Percentiles rank a stretch among this genome's conserved stretches.
Evolutionary conservation across 352 stramenopile genomes (phyloP).

Genomic region (Hyaloperonospora brassicae): DNA sequence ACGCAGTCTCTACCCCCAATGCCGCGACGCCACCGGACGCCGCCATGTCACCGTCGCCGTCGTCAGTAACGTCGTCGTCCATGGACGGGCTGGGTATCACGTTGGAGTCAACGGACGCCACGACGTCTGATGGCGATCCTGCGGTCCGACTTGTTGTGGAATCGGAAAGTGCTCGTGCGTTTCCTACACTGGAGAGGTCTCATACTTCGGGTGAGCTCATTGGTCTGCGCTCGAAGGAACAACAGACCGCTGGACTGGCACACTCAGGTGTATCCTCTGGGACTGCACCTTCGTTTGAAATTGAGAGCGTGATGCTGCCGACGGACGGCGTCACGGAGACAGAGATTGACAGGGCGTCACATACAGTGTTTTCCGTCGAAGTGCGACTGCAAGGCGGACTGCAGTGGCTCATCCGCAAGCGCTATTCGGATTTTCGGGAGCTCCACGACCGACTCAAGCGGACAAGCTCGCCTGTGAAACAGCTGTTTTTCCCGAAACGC

Average conservation of each 20-base stretch:
- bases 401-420: slow-evolving; percentile 86
- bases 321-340: slow-evolving; percentile 58
- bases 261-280: slow-evolving; percentile 30
- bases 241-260: slow-evolving; percentile 39
- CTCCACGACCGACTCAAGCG: slow-evolving; percentile 79
- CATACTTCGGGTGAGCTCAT: slow-evolving; percentile 69
- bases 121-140: slow-evolving; percentile 5
- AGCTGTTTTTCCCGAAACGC: slow-evolving; percentile 79
- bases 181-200: slow-evolving; percentile 53
- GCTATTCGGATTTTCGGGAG: slow-evolving; percentile 84
- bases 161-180: slow-evolving; percentile 20
- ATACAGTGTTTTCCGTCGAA: slow-evolving; percentile 78
- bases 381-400: slow-evolving; percentile 68
- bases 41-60: slow-evolving; percentile 31
- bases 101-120: slow-evolving; percentile 26
- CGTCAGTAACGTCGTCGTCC: slow-evolving; percentile 35
- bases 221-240: slow-evolving; percentile 41
- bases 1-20: slow-evolving; percentile 28
- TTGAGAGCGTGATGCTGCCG: slow-evolving; percentile 71
- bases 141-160: slow-evolving; percentile 9
- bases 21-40: slow-evolving; percentile 29
- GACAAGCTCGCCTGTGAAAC: slow-evolving; percentile 68
- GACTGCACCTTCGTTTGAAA: slow-evolving; percentile 67
- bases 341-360: slow-evolving; percentile 75
- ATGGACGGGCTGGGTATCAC: slow-evolving; percentile 20